phyloP scores from a whole-genome alignment of 2,329 filamentous ascomycete species.

The Botrytis aclada region DNA sequence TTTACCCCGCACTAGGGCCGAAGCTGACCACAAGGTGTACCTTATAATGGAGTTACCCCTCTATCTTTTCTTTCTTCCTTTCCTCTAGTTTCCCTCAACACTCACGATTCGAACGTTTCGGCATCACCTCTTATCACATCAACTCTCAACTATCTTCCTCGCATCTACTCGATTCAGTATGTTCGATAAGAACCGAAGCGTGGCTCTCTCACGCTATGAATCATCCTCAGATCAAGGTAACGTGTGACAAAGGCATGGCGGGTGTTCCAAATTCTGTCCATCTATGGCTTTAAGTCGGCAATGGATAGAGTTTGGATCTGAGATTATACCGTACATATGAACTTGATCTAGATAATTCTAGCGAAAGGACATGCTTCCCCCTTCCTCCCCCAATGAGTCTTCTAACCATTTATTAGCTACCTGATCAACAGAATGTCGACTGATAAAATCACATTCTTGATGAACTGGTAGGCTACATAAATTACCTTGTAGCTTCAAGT shows the following conservation, averaged over 20 bases:
- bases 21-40: neutral
- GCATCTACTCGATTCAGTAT: constrained; percentile 32
- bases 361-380: constrained; percentile 80
- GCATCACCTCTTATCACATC: neutral
- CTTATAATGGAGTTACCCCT: neutral
- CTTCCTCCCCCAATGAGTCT: constrained; percentile 32
- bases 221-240: constrained; percentile 31
- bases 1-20: neutral
- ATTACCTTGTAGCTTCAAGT: neutral
- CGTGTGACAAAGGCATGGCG: constrained; percentile 30
- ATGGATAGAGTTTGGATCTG: constrained; percentile 50
- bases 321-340: constrained; percentile 68
- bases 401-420: constrained; percentile 44
- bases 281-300: neutral
- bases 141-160: neutral
- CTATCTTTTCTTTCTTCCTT: neutral
- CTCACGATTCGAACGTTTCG: neutral
- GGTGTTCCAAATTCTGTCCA: constrained; percentile 27
- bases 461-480: constrained; percentile 63
- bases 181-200: constrained; percentile 18
- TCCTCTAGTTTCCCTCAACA: neutral
- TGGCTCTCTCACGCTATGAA: constrained; percentile 26
- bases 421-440: constrained; percentile 58
- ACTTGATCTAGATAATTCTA: constrained; percentile 88
- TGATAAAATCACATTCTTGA: constrained; percentile 81